Conservation (phyloP, 2,329 filamentous ascomycete species). For the Diaporthe aspalathi region DNA sequence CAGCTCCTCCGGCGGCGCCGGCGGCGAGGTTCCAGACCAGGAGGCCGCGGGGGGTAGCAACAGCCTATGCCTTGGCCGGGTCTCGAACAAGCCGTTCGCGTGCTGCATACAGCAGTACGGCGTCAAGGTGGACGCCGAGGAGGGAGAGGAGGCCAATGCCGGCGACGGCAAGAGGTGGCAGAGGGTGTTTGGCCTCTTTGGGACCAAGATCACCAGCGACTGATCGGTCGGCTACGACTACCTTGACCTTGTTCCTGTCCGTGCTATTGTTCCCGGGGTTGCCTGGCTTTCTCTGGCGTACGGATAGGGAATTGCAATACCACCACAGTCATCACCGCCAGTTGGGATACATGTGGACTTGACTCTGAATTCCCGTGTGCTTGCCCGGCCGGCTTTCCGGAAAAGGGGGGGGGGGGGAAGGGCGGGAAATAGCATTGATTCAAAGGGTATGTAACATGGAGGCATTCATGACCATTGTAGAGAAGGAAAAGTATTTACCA, state of each 20-base stretch:
- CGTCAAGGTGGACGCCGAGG: conserved; percentile 56
- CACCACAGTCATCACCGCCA: background rate
- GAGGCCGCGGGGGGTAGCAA: conserved; percentile 28
- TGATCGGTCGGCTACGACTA: background rate
- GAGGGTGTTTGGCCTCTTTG: conserved; percentile 72
- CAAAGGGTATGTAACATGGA: conserved; percentile 20
- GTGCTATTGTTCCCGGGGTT: background rate
- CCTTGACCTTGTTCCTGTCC: background rate
- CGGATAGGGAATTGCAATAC: background rate
- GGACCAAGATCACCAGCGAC: conserved; percentile 63
- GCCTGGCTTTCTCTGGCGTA: background rate
- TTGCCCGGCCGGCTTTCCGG: background rate
- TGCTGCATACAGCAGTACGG: conserved; percentile 82
- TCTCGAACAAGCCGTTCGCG: conserved; percentile 70
- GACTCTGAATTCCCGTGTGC: background rate
- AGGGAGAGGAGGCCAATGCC: conserved; percentile 57
- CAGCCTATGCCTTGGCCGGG: conserved; percentile 36
- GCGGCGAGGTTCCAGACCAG: conserved; percentile 38
- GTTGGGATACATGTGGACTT: background rate
- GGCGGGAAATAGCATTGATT: conserved; percentile 2
- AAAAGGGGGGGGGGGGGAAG: too few relatives aligned
- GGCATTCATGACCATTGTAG: conserved; percentile 28
- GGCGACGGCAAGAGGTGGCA: conserved; percentile 66
- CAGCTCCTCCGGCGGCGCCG: conserved; percentile 49
- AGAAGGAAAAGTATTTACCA: conserved; percentile 33